Percentiles rank a stretch among this genome's conserved stretches.
phyloP scores from a whole-genome alignment of 1,284 basidiomycete genomes.

The Cutaneotrichosporon cavernicola region DNA sequence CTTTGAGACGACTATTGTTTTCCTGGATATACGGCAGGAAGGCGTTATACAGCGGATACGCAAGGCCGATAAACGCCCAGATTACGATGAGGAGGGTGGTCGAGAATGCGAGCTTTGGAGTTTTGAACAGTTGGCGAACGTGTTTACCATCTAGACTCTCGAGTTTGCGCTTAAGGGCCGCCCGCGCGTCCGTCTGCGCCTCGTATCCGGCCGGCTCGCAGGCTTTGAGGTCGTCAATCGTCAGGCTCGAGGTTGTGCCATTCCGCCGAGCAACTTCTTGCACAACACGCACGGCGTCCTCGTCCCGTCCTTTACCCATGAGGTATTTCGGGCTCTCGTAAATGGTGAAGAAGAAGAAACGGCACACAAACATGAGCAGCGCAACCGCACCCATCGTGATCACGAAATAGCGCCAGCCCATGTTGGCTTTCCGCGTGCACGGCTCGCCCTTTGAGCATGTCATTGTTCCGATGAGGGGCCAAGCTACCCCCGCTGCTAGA shows the following conservation, averaged over 20 bases:
- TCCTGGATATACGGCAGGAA: constrained; percentile 60
- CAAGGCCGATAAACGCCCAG: constrained; percentile 65
- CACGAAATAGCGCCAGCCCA: constrained; percentile 58
- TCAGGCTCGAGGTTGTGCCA: constrained; percentile 57
- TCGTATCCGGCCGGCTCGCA: constrained; percentile 33
- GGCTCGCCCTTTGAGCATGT: constrained; percentile 21
- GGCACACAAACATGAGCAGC: constrained; percentile 51
- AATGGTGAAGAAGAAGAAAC: constrained; percentile 53
- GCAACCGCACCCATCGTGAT: constrained; percentile 58
- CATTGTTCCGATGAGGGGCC: constrained; percentile 35
- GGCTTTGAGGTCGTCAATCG: constrained; percentile 56
- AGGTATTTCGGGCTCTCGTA: constrained; percentile 59
- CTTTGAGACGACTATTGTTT: constrained; percentile 8
- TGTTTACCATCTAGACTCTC: constrained; percentile 56
- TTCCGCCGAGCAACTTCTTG: constrained; percentile 59
- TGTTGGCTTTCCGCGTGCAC: constrained; percentile 34
- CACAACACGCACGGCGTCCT: constrained; percentile 60
- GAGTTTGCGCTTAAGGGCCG: constrained; percentile 43
- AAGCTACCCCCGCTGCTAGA: constrained; percentile 35
- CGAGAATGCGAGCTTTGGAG: constrained; percentile 58
- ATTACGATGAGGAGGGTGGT: constrained; percentile 60
- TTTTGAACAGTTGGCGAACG: constrained; percentile 59
- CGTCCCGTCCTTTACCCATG: constrained; percentile 61
- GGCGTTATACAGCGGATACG: constrained; percentile 58
- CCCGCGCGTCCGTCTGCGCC: constrained; percentile 24